Conservation (phyloP, 805 yeast species). For the Pichia rugopelliculosa region DNA sequence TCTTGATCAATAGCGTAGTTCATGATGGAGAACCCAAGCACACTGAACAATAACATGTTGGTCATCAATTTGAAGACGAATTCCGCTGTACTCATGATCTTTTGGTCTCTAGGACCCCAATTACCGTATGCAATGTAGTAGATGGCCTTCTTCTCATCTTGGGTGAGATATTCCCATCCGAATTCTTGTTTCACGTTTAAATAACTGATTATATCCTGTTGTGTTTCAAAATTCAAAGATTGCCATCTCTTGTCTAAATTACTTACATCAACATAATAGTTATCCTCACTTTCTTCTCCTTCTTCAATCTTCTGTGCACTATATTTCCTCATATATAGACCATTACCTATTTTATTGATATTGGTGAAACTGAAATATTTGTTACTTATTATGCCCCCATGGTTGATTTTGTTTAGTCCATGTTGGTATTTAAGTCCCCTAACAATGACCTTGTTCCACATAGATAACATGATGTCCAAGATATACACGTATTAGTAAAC, state of each 20-base stretch:
- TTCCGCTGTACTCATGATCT: slow-evolving; percentile 25
- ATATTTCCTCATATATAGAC: neutral
- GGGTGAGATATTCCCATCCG: slow-evolving; percentile 33
- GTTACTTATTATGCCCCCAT: neutral
- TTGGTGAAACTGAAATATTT: neutral
- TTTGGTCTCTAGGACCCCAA: slow-evolving; percentile 51
- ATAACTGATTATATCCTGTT: slow-evolving; percentile 30
- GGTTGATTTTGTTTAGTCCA: neutral
- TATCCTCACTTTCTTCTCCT: slow-evolving; percentile 18
- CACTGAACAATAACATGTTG: slow-evolving; percentile 27
- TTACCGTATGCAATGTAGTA: slow-evolving; percentile 52
- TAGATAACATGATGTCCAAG: neutral
- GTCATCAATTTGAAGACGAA: slow-evolving; percentile 28
- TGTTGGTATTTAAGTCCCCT: neutral
- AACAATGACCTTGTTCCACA: neutral
- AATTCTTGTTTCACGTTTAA: slow-evolving; percentile 31
- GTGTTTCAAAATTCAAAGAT: slow-evolving; percentile 27
- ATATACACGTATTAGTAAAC: no score
- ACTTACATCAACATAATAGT: slow-evolving; percentile 25
- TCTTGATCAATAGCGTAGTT: slow-evolving; percentile 28
- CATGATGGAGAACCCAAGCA: slow-evolving; percentile 27
- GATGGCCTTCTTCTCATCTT: slow-evolving; percentile 51
- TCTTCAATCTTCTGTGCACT: neutral
- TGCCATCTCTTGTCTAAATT: slow-evolving; percentile 29
- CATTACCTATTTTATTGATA: neutral